A percentile compares a stretch with the other conserved stretches of the same genome.
These are phyloP conservation scores for Sodiomyces alkalinus DNA, from an alignment of 2,329 filamentous ascomycete genomes.

Conservation along the genomic window DNA sequence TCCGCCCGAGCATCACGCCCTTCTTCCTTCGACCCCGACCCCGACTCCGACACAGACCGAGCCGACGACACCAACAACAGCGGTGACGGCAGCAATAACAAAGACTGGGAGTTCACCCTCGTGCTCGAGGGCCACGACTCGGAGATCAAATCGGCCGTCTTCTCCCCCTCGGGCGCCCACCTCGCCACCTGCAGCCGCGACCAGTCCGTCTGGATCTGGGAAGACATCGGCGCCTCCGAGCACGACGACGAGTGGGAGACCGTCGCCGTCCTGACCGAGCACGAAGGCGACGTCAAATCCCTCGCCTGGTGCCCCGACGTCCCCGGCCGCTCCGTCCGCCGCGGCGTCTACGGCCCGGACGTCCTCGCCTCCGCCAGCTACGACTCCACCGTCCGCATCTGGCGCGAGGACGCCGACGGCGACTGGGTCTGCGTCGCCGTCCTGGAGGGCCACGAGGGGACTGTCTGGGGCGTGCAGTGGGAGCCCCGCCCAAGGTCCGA, in stretches of 20 bases:
- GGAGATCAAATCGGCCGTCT: constrained; percentile 72
- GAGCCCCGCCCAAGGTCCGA: constrained; percentile 29
- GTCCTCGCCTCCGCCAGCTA: constrained; percentile 85
- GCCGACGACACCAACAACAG: constrained; percentile 19
- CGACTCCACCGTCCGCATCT: constrained; percentile 79
- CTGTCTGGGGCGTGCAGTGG: constrained; percentile 81
- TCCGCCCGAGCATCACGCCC: too few species aligned
- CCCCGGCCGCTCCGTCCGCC: constrained; percentile 25
- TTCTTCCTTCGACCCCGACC: background rate
- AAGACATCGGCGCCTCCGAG: constrained; percentile 59
- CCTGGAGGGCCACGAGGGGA: constrained; percentile 65
- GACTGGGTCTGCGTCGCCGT: constrained; percentile 87
- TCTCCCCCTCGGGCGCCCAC: constrained; percentile 58
- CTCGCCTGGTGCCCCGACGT: constrained; percentile 79
- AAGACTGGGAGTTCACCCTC: constrained; percentile 86
- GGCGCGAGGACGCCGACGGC: constrained; percentile 73
- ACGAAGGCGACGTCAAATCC: constrained; percentile 88
- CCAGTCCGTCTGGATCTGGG: constrained; percentile 97
- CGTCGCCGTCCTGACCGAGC: constrained; percentile 84
- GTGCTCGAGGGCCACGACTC: constrained; percentile 91
- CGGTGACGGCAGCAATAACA: too few species aligned
- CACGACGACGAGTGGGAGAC: constrained; percentile 95
- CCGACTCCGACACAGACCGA: constrained; percentile 4
- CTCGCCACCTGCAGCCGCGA: constrained; percentile 85
- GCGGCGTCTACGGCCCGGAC: constrained; percentile 41